phyloP scores from a whole-genome alignment of 768 basidiomycete species.

The Candolleomyces aberdarensis region DNA sequence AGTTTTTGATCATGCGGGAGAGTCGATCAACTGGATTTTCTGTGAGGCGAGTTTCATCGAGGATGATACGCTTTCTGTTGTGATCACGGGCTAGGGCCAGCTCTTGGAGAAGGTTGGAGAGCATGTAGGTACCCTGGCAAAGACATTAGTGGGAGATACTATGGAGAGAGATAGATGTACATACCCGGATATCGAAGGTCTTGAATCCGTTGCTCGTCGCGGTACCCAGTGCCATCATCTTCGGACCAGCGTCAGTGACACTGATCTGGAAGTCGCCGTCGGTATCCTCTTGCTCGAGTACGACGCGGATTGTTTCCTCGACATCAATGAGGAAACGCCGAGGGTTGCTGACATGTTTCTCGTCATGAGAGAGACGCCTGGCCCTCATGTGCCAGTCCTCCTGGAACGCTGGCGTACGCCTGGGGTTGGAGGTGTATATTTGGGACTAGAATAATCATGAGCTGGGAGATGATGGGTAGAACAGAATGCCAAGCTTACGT shows the following conservation, averaged over 20 bases:
- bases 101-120: conserved; percentile 98
- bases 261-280: conserved; percentile 97
- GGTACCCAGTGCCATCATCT: conserved; percentile 93
- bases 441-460: conserved; percentile 49
- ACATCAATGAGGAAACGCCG: conserved; percentile 95
- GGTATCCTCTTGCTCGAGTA: conserved; percentile 97
- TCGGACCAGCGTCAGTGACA: conserved; percentile 94
- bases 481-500: conserved; percentile 45
- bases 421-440: conserved; percentile 69
- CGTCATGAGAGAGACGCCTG: conserved; percentile 89
- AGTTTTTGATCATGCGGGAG: conserved; percentile 95
- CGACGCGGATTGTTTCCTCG: conserved; percentile 94
- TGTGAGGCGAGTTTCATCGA: conserved; percentile 96
- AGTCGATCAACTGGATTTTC: conserved; percentile 98
- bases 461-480: conserved; percentile 1
- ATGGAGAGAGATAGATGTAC: conserved; percentile 17
- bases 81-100: conserved; percentile 95
- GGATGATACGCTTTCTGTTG: conserved; percentile 91
- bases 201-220: conserved; percentile 98
- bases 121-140: conserved; percentile 93
- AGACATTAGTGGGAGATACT: neutral
- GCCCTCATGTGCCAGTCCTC: conserved; percentile 72
- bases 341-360: conserved; percentile 75
- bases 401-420: conserved; percentile 67
- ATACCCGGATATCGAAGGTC: conserved; percentile 90